phyloP scores from a whole-genome alignment of 2,329 filamentous ascomycete genomes.

The Ceratocystis huliohia region DNA sequence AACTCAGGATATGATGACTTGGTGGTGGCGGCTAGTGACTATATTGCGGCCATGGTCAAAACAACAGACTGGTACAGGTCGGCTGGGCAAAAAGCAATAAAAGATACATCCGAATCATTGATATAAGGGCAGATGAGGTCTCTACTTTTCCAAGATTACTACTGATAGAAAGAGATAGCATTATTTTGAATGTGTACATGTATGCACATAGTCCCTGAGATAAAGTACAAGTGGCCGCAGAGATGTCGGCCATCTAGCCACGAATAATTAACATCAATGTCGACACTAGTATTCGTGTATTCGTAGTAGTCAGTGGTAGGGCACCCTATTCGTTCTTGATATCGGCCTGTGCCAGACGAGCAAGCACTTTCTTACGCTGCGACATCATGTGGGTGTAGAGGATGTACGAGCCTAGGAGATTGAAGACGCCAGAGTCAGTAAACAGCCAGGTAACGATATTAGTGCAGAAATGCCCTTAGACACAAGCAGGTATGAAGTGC shows the following conservation, averaged over 20 bases:
- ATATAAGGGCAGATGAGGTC: neutral
- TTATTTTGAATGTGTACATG: too few species aligned
- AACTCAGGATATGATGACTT: slow-evolving; percentile 63
- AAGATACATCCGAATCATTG: slow-evolving; percentile 19
- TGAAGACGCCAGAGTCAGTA: neutral
- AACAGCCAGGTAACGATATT: neutral
- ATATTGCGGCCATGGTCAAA: slow-evolving; percentile 50
- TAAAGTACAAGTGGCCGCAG: neutral
- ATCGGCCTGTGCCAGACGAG: slow-evolving; percentile 26
- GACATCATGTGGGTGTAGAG: slow-evolving; percentile 91
- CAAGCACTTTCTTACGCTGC: slow-evolving; percentile 62
- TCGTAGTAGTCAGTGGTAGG: neutral
- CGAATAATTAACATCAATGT: neutral
- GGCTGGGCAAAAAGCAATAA: slow-evolving; percentile 32
- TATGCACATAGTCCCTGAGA: too few species aligned
- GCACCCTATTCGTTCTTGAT: slow-evolving; percentile 24
- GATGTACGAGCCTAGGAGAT: slow-evolving; percentile 53
- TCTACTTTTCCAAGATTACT: neutral
- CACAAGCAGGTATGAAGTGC: too few species aligned
- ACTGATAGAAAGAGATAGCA: neutral
- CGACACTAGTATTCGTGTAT: neutral
- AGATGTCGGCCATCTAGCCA: neutral
- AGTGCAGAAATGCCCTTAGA: neutral
- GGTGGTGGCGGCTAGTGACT: slow-evolving; percentile 49
- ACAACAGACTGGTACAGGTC: slow-evolving; percentile 53